Conservation (phyloP, 768 basidiomycete genomes). For the Bullera alba region DNA sequence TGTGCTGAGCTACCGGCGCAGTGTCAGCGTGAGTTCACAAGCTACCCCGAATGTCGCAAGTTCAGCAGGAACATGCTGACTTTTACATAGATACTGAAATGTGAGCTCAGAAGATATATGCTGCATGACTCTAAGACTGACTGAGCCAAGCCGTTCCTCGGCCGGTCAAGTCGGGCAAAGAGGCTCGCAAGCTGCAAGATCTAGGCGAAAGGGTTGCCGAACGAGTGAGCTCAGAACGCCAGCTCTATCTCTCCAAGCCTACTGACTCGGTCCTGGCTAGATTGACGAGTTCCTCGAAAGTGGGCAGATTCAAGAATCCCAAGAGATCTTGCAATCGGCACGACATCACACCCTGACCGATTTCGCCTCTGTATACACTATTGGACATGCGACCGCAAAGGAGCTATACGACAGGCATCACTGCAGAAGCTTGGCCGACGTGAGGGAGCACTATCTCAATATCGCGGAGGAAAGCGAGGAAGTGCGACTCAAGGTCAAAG, state of each 20-base stretch:
- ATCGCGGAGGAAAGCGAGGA: constrained; percentile 32
- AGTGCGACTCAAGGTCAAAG: constrained; percentile 53
- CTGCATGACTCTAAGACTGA: neutral
- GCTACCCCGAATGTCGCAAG: neutral
- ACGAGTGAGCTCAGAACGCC: constrained; percentile 17
- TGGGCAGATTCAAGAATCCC: constrained; percentile 31
- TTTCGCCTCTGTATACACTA: constrained; percentile 42
- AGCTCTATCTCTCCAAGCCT: neutral
- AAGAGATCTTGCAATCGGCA: constrained; percentile 29
- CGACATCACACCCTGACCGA: constrained; percentile 29
- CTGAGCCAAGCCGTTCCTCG: constrained; percentile 37
- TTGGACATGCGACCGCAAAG: constrained; percentile 39
- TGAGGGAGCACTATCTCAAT: constrained; percentile 49
- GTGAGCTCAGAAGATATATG: constrained; percentile 8
- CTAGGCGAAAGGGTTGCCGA: constrained; percentile 42
- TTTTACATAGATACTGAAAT: constrained; percentile 26
- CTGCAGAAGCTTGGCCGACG: constrained; percentile 54
- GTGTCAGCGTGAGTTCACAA: constrained; percentile 37
- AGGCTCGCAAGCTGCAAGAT: constrained; percentile 33
- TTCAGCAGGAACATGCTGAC: constrained; percentile 1
- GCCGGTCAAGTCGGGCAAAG: constrained; percentile 35
- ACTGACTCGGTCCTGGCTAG: constrained; percentile 5
- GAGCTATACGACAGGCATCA: constrained; percentile 39
- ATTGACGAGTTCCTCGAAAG: constrained; percentile 42
- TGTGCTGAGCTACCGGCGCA: constrained; percentile 41